Percentiles rank a stretch among this genome's conserved stretches.
Conservation (phyloP, 306 rosid species). For the Rosa chinensis region DNA sequence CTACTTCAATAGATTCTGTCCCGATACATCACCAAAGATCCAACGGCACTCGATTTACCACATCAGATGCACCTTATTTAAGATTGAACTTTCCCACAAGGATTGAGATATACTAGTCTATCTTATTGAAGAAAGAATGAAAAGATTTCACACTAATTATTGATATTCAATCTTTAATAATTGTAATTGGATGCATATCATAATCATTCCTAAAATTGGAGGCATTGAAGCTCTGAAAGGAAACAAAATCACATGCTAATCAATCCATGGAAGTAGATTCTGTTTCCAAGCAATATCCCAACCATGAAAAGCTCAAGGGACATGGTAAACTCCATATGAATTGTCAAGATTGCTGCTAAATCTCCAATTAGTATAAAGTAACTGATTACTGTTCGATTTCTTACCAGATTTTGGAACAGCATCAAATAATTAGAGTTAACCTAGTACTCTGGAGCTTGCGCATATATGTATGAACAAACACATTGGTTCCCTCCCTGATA, state of each 20-base stretch:
- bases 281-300: not conserved
- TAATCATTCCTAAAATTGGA: not conserved
- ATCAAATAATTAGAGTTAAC: not conserved
- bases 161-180: not conserved
- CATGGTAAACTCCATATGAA: not conserved
- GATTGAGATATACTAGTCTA: not conserved
- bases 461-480: not conserved
- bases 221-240: not conserved
- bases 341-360: not conserved
- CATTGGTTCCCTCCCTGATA: not conserved
- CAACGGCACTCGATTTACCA: too few species aligned
- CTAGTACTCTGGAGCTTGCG: not conserved
- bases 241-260: constrained; percentile 6
- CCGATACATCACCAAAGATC: too few species aligned
- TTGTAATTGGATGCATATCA: not conserved
- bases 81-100: not conserved
- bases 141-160: not conserved
- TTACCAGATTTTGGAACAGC: not conserved
- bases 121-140: not conserved
- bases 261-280: not conserved
- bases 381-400: not conserved
- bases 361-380: not conserved
- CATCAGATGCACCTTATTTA: too few species aligned
- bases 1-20: too few species aligned
- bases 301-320: not conserved